phyloP scores from a whole-genome alignment of 2,329 filamentous ascomycete species.

The Thielaviopsis euricoi region DNA sequence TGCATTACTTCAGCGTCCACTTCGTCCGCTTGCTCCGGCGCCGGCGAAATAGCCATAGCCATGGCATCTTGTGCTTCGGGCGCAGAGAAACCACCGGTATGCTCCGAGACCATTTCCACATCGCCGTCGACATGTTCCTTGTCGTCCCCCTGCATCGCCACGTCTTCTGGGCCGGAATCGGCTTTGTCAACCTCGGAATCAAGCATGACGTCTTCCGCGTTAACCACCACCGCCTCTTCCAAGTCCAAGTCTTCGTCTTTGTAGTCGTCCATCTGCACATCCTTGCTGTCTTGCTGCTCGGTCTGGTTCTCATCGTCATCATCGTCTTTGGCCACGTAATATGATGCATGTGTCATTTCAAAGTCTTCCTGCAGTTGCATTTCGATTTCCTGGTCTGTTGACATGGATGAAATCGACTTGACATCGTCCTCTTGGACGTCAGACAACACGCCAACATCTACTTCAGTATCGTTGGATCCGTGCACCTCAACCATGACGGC shows the following conservation, averaged over 20 bases:
- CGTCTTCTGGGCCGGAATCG: background rate
- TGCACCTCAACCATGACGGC: background rate
- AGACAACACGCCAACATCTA: background rate
- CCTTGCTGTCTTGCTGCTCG: background rate
- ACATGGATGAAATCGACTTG: constrained; percentile 5
- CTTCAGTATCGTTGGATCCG: background rate
- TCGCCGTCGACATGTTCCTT: constrained; percentile 1
- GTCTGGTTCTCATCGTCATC: constrained; percentile 4
- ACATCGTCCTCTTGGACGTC: constrained; percentile 3
- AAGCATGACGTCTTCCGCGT: background rate
- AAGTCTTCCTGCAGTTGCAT: constrained; percentile 11
- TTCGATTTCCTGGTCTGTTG: constrained; percentile 10
- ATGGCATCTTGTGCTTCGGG: background rate
- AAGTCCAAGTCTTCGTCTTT: background rate
- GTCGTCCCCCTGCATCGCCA: background rate
- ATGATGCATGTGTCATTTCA: constrained; percentile 6
- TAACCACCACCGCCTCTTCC: background rate
- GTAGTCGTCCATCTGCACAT: constrained; percentile 1
- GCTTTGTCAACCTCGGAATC: background rate
- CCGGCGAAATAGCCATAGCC: background rate
- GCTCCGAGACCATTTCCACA: constrained; percentile 5
- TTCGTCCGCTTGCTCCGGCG: background rate
- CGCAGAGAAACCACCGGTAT: background rate
- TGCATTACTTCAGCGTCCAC: background rate
- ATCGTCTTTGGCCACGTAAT: background rate